Conservation (phyloP, 2,329 filamentous ascomycete species). For the Immersiporthe knoxdaviesiana region DNA sequence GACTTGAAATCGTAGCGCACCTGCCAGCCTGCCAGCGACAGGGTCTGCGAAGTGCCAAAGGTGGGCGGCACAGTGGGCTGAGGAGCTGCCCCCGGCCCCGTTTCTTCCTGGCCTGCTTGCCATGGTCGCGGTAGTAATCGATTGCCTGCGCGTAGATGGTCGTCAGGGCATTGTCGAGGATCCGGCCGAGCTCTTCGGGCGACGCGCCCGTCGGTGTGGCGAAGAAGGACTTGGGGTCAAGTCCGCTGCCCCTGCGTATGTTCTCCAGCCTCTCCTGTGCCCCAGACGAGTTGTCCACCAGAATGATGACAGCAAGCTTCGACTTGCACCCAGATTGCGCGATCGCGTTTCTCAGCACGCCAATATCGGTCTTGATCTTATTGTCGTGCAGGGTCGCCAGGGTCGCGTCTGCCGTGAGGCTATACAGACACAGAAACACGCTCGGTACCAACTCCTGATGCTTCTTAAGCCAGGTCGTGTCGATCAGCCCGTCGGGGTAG, state of each 20-base stretch:
- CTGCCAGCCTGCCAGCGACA: constrained; percentile 89
- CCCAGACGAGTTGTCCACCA: constrained; percentile 67
- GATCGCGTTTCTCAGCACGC: constrained; percentile 71
- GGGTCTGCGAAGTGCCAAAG: constrained; percentile 78
- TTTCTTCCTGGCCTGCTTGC: constrained; percentile 90
- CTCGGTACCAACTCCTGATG: constrained; percentile 85
- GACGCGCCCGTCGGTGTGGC: constrained; percentile 78
- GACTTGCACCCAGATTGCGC: constrained; percentile 74
- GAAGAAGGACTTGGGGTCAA: constrained; percentile 86
- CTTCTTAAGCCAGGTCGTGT: constrained; percentile 82
- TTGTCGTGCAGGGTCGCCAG: constrained; percentile 81
- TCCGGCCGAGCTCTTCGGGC: constrained; percentile 70
- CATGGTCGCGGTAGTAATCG: constrained; percentile 92
- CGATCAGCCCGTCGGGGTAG: constrained; percentile 88
- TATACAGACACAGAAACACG: constrained; percentile 79
- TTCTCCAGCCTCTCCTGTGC: constrained; percentile 72
- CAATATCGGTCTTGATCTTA: constrained; percentile 85
- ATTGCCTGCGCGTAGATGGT: constrained; percentile 74
- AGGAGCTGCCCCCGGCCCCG: constrained; percentile 77
- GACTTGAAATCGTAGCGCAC: constrained; percentile 95
- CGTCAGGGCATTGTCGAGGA: constrained; percentile 72
- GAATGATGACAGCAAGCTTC: constrained; percentile 74
- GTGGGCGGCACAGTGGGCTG: constrained; percentile 83
- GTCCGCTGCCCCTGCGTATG: constrained; percentile 76
- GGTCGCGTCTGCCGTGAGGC: constrained; percentile 72